Evolutionary conservation across 2,329 filamentous ascomycete genomes (phyloP), one percentile per base, ranked within the genome.

Genomic region (Hysterium pulicare): DNA sequence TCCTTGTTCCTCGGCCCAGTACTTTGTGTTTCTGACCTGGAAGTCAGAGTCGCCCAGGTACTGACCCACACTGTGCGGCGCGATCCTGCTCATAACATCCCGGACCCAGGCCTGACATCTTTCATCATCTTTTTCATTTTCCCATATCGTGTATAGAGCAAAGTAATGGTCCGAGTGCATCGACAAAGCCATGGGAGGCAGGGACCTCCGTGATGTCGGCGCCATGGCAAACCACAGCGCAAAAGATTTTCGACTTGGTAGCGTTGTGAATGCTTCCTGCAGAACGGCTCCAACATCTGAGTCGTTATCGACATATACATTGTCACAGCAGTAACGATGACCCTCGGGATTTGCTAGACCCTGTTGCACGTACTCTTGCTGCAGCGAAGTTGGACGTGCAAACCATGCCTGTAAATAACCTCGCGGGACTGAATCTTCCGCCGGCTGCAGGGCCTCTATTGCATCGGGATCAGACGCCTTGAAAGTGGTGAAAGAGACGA

Each of bases 151-250:
- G 49, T 79, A 80, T 2, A 76, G 41, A 2, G 76, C 74, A 52
- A 80, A 73, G 55, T 80, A 80, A 54, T 80, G 76, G 49, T 80
- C 77, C 0, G 68, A 70, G 41, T 78, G 75, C 71, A 79, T 71
- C 21, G 69, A 74, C 11, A 78, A 59, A 3, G 77, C 77, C 77
- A 80, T 80, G 43, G 75, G 72, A 1, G 68, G 64, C 26, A 72
- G 57, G 22, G 46, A 33, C 3, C 68, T 58, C 20, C 66, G 58
- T 31, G 71, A 75, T 21, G 67, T 68, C 0, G 77, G 77, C 13
- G 33, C 33, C 75, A 79, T 78, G 8, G 70, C 54, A 50, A 69
- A 77, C 68, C 74, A 80, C 9, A 79, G 57, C 1, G 72, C 59
- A 36, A 72, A 74, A 1, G 70, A 62, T 51, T 75, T 71, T 17